Percentiles rank a stretch among this genome's conserved stretches.
Conservation (phyloP, 805 yeast genomes). For the Wickerhamiella occidentalis region DNA sequence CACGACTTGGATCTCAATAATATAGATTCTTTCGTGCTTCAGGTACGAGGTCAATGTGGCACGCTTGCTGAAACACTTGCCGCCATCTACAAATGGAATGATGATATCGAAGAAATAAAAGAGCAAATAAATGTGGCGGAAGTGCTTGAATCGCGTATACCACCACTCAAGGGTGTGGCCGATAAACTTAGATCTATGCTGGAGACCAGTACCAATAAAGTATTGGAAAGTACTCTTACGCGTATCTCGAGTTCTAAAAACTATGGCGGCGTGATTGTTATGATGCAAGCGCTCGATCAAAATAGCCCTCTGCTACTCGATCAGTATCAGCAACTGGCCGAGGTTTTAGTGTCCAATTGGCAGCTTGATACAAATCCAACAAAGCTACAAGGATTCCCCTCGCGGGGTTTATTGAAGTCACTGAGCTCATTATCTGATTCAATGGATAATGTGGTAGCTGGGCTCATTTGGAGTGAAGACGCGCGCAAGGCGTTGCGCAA, state of each 20-base stretch:
- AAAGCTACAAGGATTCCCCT: background rate
- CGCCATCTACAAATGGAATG: background rate
- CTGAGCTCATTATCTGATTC: background rate
- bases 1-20: background rate
- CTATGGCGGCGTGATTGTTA: background rate
- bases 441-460: conserved; percentile 2
- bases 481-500: background rate
- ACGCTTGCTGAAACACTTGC: background rate
- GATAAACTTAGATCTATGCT: background rate
- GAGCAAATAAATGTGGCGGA: background rate
- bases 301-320: background rate
- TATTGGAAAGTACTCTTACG: background rate
- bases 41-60: background rate
- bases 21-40: background rate
- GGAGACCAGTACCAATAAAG: background rate
- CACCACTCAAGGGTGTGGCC: background rate
- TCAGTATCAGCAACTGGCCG: background rate
- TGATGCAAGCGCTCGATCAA: background rate
- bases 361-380: background rate
- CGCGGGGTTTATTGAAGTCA: background rate
- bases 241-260: background rate
- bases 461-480: conserved; percentile 1
- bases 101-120: background rate
- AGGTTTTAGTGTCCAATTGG: background rate
- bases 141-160: background rate